A percentile compares a stretch with the other conserved stretches of the same genome.
phyloP scores from a whole-genome alignment of 1,139 yeast genomes.

The Pneumocystis carinii region DNA sequence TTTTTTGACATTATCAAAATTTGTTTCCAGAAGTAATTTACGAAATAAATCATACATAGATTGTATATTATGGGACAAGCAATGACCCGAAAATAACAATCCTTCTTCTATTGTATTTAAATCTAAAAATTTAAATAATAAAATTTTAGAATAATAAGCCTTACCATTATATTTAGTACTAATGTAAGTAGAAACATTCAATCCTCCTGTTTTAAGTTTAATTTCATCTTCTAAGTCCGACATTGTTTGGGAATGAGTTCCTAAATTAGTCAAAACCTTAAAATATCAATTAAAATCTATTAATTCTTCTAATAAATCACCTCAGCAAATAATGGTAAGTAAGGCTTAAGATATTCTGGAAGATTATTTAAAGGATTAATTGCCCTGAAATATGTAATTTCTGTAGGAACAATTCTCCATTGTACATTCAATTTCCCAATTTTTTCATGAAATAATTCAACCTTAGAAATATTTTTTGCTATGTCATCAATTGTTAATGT shows the following conservation, averaged over 20 bases:
- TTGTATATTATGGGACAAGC: constrained; percentile 50
- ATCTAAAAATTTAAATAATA: constrained; percentile 18
- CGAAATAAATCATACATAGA: constrained; percentile 51
- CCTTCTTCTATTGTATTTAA: constrained; percentile 34
- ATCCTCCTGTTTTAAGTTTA: constrained; percentile 72
- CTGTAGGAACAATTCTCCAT: constrained; percentile 40
- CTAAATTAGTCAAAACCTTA: constrained; percentile 43
- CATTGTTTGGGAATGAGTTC: constrained; percentile 55
- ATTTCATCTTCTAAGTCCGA: constrained; percentile 76
- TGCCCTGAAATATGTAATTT: constrained; percentile 55
- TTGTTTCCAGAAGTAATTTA: constrained; percentile 55
- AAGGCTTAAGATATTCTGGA: constrained; percentile 49
- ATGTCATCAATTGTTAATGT: constrained; percentile 62
- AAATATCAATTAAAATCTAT: neutral
- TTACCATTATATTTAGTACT: constrained; percentile 37
- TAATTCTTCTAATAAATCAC: constrained; percentile 31
- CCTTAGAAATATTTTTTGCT: constrained; percentile 37
- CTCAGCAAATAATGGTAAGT: constrained; percentile 60
- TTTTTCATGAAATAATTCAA: constrained; percentile 21
- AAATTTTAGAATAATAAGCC: constrained; percentile 20
- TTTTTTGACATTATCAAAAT: constrained; percentile 55
- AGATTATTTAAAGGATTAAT: constrained; percentile 37
- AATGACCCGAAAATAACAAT: constrained; percentile 50
- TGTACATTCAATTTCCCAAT: constrained; percentile 17
- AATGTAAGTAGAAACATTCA: constrained; percentile 44